Conservation (phyloP, 2,329 filamentous ascomycete species). For the Aspergillus cejpii region DNA sequence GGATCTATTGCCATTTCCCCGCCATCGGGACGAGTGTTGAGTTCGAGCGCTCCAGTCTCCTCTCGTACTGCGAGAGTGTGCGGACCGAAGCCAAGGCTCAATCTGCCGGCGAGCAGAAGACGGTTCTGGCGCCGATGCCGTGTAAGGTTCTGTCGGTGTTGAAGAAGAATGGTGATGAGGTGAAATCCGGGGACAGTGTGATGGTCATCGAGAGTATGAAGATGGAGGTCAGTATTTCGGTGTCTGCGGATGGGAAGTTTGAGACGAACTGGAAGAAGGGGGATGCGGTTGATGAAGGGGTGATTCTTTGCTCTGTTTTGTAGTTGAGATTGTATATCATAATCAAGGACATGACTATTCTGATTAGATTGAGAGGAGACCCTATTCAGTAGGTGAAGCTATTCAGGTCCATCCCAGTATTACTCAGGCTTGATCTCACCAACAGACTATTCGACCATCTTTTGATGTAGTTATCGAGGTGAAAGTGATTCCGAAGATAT, state of each 20-base stretch:
- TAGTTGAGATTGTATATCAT: too few relatives aligned
- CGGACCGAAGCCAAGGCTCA: conserved; percentile 12
- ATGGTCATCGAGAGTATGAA: conserved; percentile 43
- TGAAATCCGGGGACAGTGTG: conserved; percentile 28
- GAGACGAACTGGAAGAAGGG: conserved; percentile 23
- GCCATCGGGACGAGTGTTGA: conserved; percentile 25
- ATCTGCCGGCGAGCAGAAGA: conserved; percentile 10
- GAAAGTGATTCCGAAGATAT: too few relatives aligned
- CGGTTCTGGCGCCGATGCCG: conserved; percentile 30
- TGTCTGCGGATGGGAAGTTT: conserved; percentile 24
- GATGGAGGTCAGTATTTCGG: conserved; percentile 35
- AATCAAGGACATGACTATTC: too few relatives aligned
- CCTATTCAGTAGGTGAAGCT: too few relatives aligned
- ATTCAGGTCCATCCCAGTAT: too few relatives aligned
- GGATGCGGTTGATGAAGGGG: conserved; percentile 31
- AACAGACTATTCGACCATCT: too few relatives aligned
- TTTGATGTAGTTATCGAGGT: too few relatives aligned
- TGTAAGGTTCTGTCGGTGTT: conserved; percentile 31
- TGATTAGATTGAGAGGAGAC: too few relatives aligned
- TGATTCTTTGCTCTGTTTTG: too few relatives aligned
- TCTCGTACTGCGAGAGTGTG: conserved; percentile 25
- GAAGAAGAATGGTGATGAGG: conserved; percentile 27
- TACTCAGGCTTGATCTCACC: too few relatives aligned
- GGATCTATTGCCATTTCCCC: conserved; percentile 26
- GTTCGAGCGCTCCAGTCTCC: conserved; percentile 21